A percentile compares a stretch with the other conserved stretches of the same genome.
phyloP scores from a whole-genome alignment of 2,329 filamentous ascomycete genomes.

The Fusarium lateritium region DNA sequence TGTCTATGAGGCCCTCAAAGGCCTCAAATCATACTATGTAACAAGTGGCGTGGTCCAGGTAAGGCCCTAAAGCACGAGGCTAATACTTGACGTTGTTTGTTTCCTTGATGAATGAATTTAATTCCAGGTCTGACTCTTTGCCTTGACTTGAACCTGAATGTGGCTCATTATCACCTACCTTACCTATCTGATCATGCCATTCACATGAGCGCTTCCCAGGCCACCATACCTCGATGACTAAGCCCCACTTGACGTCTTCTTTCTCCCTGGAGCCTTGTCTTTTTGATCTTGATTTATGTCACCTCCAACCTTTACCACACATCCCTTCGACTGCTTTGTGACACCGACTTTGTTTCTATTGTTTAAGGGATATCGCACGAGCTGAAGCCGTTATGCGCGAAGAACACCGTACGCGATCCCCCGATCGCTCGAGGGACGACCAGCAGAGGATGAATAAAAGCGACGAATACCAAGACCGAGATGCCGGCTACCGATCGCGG shows the following conservation, averaged over 20 bases:
- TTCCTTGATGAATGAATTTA: neutral
- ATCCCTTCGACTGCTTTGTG: neutral
- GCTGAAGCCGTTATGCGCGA: conserved; percentile 60
- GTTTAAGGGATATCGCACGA: conserved; percentile 14
- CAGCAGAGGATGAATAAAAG: conserved; percentile 46
- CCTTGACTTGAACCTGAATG: neutral
- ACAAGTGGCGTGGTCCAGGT: neutral
- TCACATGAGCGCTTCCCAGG: conserved; percentile 3
- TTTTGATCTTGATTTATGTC: conserved; percentile 13
- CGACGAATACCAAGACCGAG: conserved; percentile 48
- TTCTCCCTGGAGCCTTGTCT: conserved; percentile 5
- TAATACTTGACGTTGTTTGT: neutral
- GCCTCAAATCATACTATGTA: neutral
- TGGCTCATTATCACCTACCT: neutral
- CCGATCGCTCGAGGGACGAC: conserved; percentile 50
- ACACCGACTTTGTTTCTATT: neutral
- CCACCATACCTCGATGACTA: conserved; percentile 25
- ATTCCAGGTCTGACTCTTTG: neutral
- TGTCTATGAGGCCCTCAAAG: neutral
- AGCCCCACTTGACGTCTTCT: conserved; percentile 24
- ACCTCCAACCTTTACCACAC: neutral
- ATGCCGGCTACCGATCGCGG: conserved; percentile 63
- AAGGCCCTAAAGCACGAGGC: neutral
- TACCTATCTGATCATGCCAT: neutral
- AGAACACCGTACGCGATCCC: conserved; percentile 54